Base-by-base conservation (phyloP, 2,329 filamentous ascomycete species). In the Cladosporium sp. region DNA sequence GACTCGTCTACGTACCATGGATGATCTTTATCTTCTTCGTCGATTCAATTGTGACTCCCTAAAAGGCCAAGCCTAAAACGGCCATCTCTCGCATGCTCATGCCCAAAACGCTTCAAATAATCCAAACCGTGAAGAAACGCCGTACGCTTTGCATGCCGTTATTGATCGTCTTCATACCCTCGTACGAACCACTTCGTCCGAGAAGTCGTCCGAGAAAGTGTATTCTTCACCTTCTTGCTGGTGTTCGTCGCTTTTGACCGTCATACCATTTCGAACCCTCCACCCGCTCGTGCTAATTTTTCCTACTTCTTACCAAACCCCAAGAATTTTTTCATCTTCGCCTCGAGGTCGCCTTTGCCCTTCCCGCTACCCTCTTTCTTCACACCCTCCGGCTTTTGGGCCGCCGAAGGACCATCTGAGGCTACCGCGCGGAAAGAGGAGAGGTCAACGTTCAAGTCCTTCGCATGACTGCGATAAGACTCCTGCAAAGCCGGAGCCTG, bases 281-380 rank as follows among this genome's bases (percentile, higher is more conserved):
- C n/a, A n/a, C n/a, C n/a, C n/a, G n/a, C n/a, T n/a, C n/a, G n/a
- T n/a, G n/a, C n/a, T n/a, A n/a, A n/a, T n/a, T n/a, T n/a, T n/a
- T n/a, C n/a, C 54, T 49, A 86, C 72, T 88, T 90, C 77, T 87
- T 90, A 7, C 80, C 81, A 25, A 82, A 75, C 49, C 85, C 69
- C 67, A 91, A 68, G 79, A 86, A 88, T 66, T 87, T 89, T 16
- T 85, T 85, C 58, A 83, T 69, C 67, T 76, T 78, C 9, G 62
- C 64, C 53, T 70, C 66, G 45, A 64, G 49, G 55, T 69, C 67
- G 52, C 69, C 59, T 15, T 67, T 67, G 3, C 60, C 69, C 32
- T 69, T 62, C 16, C 56, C 54, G 9, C 41, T 52, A 19, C 40
- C 35, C 32, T 61, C 61, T 56, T 62, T 58, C 57, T 64, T 61